Percentiles rank a stretch among this genome's conserved stretches.
phyloP scores from a whole-genome alignment of 805 yeast genomes.

The Ogataea paraovalis region DNA sequence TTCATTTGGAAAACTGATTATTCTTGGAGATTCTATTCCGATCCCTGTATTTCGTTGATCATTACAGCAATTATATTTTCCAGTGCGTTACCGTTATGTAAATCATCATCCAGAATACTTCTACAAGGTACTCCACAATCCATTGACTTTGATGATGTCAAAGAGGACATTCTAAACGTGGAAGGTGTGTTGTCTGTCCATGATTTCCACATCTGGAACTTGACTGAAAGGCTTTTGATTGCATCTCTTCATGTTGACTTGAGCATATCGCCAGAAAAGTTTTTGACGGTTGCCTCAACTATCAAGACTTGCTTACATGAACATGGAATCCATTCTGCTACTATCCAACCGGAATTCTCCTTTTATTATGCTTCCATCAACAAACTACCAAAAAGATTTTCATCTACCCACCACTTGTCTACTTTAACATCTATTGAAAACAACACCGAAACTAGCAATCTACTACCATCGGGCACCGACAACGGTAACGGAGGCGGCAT shows the following conservation, averaged over 20 bases:
- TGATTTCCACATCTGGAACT: constrained; percentile 95
- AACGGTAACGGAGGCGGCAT: constrained; percentile 32
- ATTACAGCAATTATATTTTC: constrained; percentile 88
- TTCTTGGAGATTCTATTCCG: constrained; percentile 81
- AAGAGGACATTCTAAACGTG: constrained; percentile 60
- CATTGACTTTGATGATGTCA: constrained; percentile 70
- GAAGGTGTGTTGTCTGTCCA: constrained; percentile 81
- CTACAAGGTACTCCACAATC: constrained; percentile 91
- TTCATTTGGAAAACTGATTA: constrained; percentile 93
- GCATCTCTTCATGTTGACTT: constrained; percentile 89
- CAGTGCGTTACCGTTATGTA: constrained; percentile 86
- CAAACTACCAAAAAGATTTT: constrained; percentile 28
- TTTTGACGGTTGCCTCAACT: constrained; percentile 63
- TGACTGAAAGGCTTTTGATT: constrained; percentile 79
- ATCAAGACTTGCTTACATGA: constrained; percentile 77
- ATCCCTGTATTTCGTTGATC: constrained; percentile 79
- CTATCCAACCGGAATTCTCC: constrained; percentile 92
- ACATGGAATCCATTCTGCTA: constrained; percentile 86
- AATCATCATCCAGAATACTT: constrained; percentile 79
- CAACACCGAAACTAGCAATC: constrained; percentile 6
- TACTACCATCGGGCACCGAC: constrained; percentile 28
- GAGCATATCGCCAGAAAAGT: constrained; percentile 57
- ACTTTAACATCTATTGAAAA: not conserved
- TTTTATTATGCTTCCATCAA: constrained; percentile 28
- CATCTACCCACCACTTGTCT: constrained; percentile 18